Evolutionary conservation across 2,329 filamentous ascomycete species (phyloP).

Genomic region (Cladosporium sp.): DNA sequence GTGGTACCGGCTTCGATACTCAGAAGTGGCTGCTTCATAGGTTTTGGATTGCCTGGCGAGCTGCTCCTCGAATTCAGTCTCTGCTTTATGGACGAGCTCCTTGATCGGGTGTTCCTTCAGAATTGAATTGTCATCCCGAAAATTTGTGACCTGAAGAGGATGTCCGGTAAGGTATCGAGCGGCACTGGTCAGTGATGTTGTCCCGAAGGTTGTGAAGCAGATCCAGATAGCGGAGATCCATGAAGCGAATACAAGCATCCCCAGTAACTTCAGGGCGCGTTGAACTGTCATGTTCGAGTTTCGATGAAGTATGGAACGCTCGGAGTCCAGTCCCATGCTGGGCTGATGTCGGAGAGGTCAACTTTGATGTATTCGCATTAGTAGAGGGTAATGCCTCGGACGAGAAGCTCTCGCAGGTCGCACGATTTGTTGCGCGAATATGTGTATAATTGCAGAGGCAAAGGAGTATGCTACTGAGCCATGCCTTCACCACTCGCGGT

Average conservation of each 20-base stretch:
- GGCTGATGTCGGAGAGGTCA: not conserved
- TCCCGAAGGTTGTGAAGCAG: not conserved
- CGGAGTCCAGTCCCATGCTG: not conserved
- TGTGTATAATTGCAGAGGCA: not conserved
- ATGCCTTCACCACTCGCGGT: not conserved
- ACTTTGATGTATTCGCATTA: not conserved
- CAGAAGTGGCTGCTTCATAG: constrained; percentile 8
- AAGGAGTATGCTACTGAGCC: not conserved
- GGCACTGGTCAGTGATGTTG: not conserved
- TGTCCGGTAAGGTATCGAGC: not conserved
- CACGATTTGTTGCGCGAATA: too few species aligned
- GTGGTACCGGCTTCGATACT: not conserved
- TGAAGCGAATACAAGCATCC: not conserved
- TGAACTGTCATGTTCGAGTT: not conserved
- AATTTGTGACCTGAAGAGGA: not conserved
- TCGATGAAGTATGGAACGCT: not conserved
- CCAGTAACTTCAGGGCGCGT: not conserved
- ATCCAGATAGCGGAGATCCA: not conserved
- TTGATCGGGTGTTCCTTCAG: not conserved
- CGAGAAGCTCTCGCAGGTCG: not conserved
- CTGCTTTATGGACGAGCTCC: not conserved
- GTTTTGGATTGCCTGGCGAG: constrained; percentile 23
- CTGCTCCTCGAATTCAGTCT: constrained; percentile 14
- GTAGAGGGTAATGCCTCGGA: not conserved
- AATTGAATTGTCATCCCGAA: not conserved